Percentiles rank a stretch among this genome's conserved stretches.
These are phyloP conservation scores for Exutisphaerella laricina DNA, from an alignment of 2,329 filamentous ascomycete genomes.

Conservation along the genomic window DNA sequence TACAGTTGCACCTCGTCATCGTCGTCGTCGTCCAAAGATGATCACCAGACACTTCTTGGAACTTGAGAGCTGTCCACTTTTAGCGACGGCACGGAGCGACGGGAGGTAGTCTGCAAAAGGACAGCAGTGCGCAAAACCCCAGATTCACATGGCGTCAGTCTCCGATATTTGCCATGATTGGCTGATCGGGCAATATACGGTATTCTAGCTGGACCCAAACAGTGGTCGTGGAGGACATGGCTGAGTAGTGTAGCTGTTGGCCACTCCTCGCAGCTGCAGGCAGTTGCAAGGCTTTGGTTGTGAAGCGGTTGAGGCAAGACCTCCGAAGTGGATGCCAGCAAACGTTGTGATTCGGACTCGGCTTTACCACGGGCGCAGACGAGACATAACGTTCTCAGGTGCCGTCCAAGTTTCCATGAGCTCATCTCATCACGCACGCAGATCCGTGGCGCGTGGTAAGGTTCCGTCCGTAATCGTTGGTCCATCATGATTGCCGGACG, in stretches of 20 bases:
- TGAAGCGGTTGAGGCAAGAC: neutral
- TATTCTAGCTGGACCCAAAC: neutral
- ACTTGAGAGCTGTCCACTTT: too few species aligned
- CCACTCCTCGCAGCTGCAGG: neutral
- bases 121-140: conserved; percentile 1
- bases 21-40: too few species aligned
- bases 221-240: neutral
- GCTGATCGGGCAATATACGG: neutral
- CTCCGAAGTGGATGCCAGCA: neutral
- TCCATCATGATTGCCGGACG: neutral
- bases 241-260: neutral
- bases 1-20: too few species aligned
- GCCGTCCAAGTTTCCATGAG: neutral
- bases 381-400: neutral
- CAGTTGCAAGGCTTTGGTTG: neutral
- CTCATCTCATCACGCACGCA: neutral
- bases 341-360: neutral
- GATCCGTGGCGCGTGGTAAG: neutral
- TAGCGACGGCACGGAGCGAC: too few species aligned
- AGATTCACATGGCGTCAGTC: neutral
- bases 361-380: neutral
- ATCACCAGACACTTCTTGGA: too few species aligned
- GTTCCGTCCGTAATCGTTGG: neutral
- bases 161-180: neutral
- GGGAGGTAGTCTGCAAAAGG: too few species aligned